Base-by-base conservation (phyloP, 805 yeast genomes). In the Candida nemodendra region DNA sequence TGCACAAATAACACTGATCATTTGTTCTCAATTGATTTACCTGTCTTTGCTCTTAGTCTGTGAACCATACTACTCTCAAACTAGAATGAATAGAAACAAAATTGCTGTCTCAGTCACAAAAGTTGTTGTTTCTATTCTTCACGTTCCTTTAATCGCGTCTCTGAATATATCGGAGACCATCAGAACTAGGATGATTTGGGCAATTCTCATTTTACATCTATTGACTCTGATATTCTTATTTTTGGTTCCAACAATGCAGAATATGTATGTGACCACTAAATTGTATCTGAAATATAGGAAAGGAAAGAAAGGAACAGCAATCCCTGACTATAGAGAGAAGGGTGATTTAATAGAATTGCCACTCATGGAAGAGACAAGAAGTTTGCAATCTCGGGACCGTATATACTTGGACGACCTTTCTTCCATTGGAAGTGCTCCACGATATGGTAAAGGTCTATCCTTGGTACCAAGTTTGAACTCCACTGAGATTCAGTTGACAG, bases 131-230 rank as follows among this genome's bases (percentile, higher is more conserved):
- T 56, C 75, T 0, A 28, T 68, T 8, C 46, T 76, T 30, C 68
- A 71, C 37, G 57, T 75, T 7, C 71, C 78, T 1, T 73, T 61
- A 39, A 60, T 76, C 22, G 47, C 51, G 7, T 49, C 54, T 14
- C 45, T 76, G 27, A 45, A 57, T 12, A 42, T 63, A 2, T 50
- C 63, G n/a, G 79, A 71, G 39, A 47, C 54, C 3, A 39, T 49
- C 0, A 51, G 76, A 32, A 65, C 76, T 1, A 57, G 65, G 38
- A 61, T 75, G 30, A 72, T 73, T 0, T 71, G 65, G 50, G 61
- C 62, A 2, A 76, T 74, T 38, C 50, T 72, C 17, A 22, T 62
- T 6, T 53, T 74, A 6, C 78, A 75, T 51, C 29, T 57, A 18
- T 2, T 56, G 6, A 47, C 51, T 2, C 30, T 58, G 7, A 28